Base-by-base conservation (phyloP, 2,329 filamentous ascomycete genomes). In the Fusarium fracticaudum region DNA sequence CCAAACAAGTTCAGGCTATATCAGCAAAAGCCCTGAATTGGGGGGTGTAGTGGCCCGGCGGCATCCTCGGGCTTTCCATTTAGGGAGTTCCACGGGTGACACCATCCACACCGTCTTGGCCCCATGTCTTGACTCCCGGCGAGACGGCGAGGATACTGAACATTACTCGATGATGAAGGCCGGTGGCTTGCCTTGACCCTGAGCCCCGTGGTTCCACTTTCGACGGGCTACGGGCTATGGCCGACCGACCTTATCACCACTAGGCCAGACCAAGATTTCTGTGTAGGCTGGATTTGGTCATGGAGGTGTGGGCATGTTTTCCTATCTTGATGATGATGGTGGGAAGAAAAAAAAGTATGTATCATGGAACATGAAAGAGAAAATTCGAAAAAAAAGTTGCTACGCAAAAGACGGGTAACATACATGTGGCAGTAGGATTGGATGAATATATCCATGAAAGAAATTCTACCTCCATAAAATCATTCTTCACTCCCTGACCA, bases 31-130 rank as follows among this genome's bases (percentile, higher is more conserved):
- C 22, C 51, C 40, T 64, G 68, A 69, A 29, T 55, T 67, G 43
- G 59, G 51, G 58, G 38, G 43, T 33, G 47, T 35, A 33, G 29
- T 31, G 41, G 63, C n/a, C 60, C 70, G 70, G 75, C 65, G 70
- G 60, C 68, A 71, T 64, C 66, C 74, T 78, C 76, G 76, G 76
- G 64, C 54, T 73, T 78, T 74, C 76, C 76, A 57, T 44, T 64
- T 77, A 77, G 75, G 76, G 74, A 72, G 51, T 66, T 53, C 53
- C 64, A 72, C 61, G 47, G 38, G 60, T 69, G 62, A 71, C 71
- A 73, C 64, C 64, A 76, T 74, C 72, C 65, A 74, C 60, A 69
- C 54, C 65, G 68, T 66, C 64, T 54, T 71, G 29, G 41, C 35
- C 33, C 35, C 40, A 43, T 44, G 50, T 59, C 51, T 60, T 72